These are phyloP conservation scores for Colletotrichum sp. DNA, from an alignment of 2,329 filamentous ascomycete species.

Conservation along the genomic window DNA sequence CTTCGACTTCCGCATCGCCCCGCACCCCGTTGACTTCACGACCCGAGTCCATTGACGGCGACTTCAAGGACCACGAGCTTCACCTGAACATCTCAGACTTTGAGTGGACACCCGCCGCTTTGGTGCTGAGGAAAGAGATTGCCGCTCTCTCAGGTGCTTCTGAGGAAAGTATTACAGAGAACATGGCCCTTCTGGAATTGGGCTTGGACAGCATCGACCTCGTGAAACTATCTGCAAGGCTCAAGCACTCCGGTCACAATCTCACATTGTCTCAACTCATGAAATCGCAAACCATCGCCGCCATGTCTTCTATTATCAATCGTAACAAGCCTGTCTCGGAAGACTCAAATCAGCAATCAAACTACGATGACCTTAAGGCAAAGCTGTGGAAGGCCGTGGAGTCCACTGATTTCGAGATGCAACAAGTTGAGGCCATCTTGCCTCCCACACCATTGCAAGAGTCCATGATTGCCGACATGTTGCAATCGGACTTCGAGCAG, in stretches of 20 bases:
- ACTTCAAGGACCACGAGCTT: background rate
- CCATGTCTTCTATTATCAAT: constrained; percentile 50
- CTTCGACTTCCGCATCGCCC: constrained; percentile 10
- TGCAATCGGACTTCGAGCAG: constrained; percentile 71
- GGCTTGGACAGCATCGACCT: constrained; percentile 92
- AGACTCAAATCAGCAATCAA: constrained; percentile 21
- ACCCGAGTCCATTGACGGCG: constrained; percentile 5
- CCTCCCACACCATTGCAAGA: constrained; percentile 87
- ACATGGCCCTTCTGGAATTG: constrained; percentile 76
- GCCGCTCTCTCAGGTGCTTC: constrained; percentile 63
- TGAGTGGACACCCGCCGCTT: constrained; percentile 62
- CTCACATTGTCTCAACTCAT: constrained; percentile 81
- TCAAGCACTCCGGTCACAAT: constrained; percentile 64
- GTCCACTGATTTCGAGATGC: constrained; percentile 35
- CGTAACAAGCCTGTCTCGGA: background rate
- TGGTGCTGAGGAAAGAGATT: constrained; percentile 64
- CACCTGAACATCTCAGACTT: constrained; percentile 39
- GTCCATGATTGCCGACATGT: constrained; percentile 83
- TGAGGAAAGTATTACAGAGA: constrained; percentile 54
- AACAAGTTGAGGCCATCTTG: constrained; percentile 62
- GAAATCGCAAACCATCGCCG: constrained; percentile 69
- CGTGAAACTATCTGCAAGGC: constrained; percentile 79
- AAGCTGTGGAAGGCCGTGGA: constrained; percentile 44
- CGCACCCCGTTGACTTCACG: constrained; percentile 8
- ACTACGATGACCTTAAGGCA: constrained; percentile 26